Evolutionary conservation across 805 yeast genomes (phyloP).

Genomic region (Grigorovia humatica): DNA sequence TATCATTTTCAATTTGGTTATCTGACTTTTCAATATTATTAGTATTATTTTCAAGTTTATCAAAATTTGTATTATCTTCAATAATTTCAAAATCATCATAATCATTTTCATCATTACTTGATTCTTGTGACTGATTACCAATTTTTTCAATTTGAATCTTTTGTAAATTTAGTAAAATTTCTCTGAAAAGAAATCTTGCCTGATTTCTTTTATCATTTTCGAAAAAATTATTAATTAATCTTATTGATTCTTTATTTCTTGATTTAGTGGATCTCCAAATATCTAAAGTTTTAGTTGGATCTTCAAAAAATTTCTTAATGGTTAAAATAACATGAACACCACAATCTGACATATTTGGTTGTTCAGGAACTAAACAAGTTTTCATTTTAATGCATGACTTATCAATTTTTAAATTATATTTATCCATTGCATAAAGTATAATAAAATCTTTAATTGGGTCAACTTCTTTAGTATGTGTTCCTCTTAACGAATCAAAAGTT

Average conservation of each 20-base stretch:
- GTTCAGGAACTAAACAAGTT: constrained; percentile 61
- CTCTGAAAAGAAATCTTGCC: constrained; percentile 21
- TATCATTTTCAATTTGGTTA: neutral
- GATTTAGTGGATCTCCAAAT: constrained; percentile 34
- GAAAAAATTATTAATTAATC: constrained; percentile 19
- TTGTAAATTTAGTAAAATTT: constrained; percentile 16
- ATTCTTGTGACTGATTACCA: constrained; percentile 4
- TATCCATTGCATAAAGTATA: constrained; percentile 59
- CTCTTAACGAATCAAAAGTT: constrained; percentile 69
- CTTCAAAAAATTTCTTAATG: constrained; percentile 44
- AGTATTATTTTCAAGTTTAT: neutral
- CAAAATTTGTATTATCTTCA: constrained; percentile 11
- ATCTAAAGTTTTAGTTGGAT: constrained; percentile 38
- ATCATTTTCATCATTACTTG: constrained; percentile 3
- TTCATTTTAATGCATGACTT: constrained; percentile 38
- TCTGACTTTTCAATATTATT: neutral
- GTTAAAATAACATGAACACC: constrained; percentile 86
- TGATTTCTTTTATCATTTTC: constrained; percentile 17
- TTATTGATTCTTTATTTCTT: constrained; percentile 12
- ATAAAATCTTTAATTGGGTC: constrained; percentile 50
- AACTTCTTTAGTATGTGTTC: constrained; percentile 40
- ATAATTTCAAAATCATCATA: constrained; percentile 23
- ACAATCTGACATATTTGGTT: constrained; percentile 85
- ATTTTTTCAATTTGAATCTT: constrained; percentile 10
- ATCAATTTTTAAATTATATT: constrained; percentile 38